phyloP scores from a whole-genome alignment of 2,329 filamentous ascomycete genomes.

The Fusarium papillatum region DNA sequence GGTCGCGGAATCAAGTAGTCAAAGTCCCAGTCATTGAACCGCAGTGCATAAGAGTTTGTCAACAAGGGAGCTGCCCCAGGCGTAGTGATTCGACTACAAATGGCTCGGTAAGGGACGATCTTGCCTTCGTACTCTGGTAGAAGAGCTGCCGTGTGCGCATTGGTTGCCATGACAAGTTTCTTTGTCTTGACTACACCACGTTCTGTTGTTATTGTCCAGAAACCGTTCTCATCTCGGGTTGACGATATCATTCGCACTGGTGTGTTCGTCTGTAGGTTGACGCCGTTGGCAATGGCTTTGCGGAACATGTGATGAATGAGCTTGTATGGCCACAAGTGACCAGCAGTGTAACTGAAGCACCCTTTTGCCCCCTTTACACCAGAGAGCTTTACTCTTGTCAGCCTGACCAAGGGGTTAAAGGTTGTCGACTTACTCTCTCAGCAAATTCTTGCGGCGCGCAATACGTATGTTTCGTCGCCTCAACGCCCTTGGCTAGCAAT shows the following conservation, averaged over 20 bases:
- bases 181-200: slow-evolving; percentile 63
- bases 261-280: slow-evolving; percentile 49
- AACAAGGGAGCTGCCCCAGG: slow-evolving; percentile 40
- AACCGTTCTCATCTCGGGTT: slow-evolving; percentile 18
- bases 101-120: slow-evolving; percentile 69
- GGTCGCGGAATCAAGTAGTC: background rate
- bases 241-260: slow-evolving; percentile 35
- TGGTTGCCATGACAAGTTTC: slow-evolving; percentile 75
- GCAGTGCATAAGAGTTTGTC: slow-evolving; percentile 42
- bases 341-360: slow-evolving; percentile 47
- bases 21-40: slow-evolving; percentile 50
- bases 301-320: slow-evolving; percentile 44
- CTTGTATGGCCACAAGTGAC: slow-evolving; percentile 50
- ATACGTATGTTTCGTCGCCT: background rate
- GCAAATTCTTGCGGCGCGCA: slow-evolving; percentile 24
- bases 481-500: background rate
- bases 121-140: slow-evolving; percentile 69
- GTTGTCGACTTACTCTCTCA: slow-evolving; percentile 20
- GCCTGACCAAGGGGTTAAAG: background rate
- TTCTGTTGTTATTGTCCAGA: slow-evolving; percentile 17
- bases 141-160: slow-evolving; percentile 75
- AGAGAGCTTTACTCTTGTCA: slow-evolving; percentile 38
- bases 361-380: slow-evolving; percentile 53
- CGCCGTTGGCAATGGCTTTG: slow-evolving; percentile 30
- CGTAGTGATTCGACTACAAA: slow-evolving; percentile 46